These are phyloP conservation scores for Tagetes erecta DNA, from an alignment of 129 eudicot genomes.

Conservation along the genomic window DNA sequence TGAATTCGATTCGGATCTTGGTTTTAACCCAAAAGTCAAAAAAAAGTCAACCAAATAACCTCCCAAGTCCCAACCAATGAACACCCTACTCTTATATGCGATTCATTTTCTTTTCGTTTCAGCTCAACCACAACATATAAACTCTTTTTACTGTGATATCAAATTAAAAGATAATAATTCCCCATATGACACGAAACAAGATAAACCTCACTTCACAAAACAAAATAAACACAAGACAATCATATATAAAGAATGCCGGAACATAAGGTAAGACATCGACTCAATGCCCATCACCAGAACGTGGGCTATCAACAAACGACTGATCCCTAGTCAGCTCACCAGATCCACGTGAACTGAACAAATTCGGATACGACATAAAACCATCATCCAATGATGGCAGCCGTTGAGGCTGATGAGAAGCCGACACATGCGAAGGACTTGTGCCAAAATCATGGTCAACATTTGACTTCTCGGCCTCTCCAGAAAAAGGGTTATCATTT, in stretches of 20 bases:
- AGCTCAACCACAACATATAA: too few species aligned
- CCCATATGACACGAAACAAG: slow-evolving; percentile 9
- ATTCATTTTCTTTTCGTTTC: too few species aligned
- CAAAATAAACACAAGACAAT: neutral
- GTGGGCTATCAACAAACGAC: slow-evolving; percentile 46
- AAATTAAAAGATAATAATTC: neutral
- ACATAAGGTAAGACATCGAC: neutral
- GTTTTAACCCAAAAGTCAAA: too few species aligned
- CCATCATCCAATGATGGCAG: slow-evolving; percentile 80
- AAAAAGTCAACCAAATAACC: too few species aligned
- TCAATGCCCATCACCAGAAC: slow-evolving; percentile 33
- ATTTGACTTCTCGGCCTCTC: slow-evolving; percentile 1
- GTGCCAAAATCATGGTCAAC: slow-evolving; percentile 30
- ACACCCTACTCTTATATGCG: too few species aligned
- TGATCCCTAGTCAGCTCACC: slow-evolving; percentile 39
- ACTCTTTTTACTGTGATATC: neutral
- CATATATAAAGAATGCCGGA: slow-evolving; percentile 4
- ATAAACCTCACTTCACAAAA: slow-evolving; percentile 12
- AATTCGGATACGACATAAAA: slow-evolving; percentile 72
- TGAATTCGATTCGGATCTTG: too few species aligned
- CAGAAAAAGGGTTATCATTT: slow-evolving; percentile 60
- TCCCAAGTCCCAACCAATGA: too few species aligned
- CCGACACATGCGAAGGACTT: slow-evolving; percentile 22
- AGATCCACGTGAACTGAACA: slow-evolving; percentile 52
- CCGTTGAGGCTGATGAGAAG: slow-evolving; percentile 60